phyloP scores from a whole-genome alignment of 768 basidiomycete species.

The Phlebiopsis flavidoalba region DNA sequence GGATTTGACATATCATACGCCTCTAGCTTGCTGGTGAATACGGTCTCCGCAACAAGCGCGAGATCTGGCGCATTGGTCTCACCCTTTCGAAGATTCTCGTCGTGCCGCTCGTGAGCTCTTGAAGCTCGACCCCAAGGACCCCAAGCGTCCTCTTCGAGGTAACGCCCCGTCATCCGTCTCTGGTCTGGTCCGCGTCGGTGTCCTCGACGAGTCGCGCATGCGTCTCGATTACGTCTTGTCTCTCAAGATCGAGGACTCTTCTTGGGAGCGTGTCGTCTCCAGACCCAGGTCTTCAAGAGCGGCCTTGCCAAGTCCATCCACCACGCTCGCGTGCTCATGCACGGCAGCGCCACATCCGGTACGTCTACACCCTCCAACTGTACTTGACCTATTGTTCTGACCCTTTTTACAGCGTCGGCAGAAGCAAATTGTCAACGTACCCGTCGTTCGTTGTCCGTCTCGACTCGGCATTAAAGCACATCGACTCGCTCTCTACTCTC shows the following conservation, averaged over 20 bases:
- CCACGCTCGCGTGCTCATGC: constrained; percentile 97
- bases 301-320: constrained; percentile 98
- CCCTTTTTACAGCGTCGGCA: constrained; percentile 72
- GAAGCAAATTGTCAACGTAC: constrained; percentile 98
- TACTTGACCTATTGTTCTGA: background rate
- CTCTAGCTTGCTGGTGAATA: constrained; percentile 98
- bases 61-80: constrained; percentile 99
- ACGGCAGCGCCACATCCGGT: constrained; percentile 98
- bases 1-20: background rate
- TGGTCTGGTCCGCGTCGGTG: constrained; percentile 98
- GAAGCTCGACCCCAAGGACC: constrained; percentile 99
- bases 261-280: constrained; percentile 97
- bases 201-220: constrained; percentile 98
- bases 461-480: constrained; percentile 98
- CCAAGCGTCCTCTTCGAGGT: constrained; percentile 99
- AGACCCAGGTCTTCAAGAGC: constrained; percentile 99
- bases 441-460: constrained; percentile 95
- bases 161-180: constrained; percentile 83
- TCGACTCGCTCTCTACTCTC: constrained; percentile 96
- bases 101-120: constrained; percentile 99
- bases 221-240: constrained; percentile 99
- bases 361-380: constrained; percentile 22
- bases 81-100: constrained; percentile 99
- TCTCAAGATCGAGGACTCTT: constrained; percentile 98
- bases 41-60: constrained; percentile 99